Evolutionary conservation across 441 rosid species (phyloP).

Genomic region (Gossypium davidsonii): DNA sequence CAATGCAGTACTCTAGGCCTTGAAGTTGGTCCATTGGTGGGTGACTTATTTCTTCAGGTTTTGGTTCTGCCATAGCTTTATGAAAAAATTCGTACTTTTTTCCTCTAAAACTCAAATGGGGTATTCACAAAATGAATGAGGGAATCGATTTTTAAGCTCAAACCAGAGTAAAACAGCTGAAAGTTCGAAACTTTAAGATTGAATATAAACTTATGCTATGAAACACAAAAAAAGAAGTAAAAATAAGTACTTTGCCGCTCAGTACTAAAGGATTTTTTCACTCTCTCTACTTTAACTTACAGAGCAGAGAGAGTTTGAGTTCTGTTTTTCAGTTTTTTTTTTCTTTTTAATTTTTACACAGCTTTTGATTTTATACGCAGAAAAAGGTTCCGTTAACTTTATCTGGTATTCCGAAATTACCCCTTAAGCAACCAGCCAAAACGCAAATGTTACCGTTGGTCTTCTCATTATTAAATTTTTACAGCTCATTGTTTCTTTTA

Average conservation of each 20-base stretch:
- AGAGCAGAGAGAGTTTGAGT: conserved; percentile 4
- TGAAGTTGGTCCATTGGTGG: conserved; percentile 99
- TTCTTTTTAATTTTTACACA: not conserved
- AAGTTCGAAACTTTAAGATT: not conserved
- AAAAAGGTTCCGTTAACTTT: conserved; percentile 49
- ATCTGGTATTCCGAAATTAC: conserved; percentile 41
- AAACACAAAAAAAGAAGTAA: conserved; percentile 3
- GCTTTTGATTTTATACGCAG: conserved; percentile 13
- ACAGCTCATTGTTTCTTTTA: not conserved
- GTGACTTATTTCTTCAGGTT: conserved; percentile 83
- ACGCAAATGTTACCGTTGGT: not conserved
- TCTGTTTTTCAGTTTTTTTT: not conserved
- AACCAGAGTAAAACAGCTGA: not conserved
- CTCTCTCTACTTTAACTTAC: not conserved
- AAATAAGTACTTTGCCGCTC: conserved; percentile 38
- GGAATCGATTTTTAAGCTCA: not conserved
- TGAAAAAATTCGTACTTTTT: not conserved
- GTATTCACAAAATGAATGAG: not conserved
- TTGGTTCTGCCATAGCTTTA: conserved; percentile 67
- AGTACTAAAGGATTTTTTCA: conserved; percentile 12
- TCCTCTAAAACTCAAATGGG: conserved; percentile 20
- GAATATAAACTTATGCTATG: not conserved
- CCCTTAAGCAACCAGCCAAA: conserved; percentile 41
- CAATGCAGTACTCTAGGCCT: conserved; percentile 95
- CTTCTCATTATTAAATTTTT: not conserved